phyloP scores from a whole-genome alignment of 1,284 basidiomycete species.

The Leccinum fuscescens region DNA sequence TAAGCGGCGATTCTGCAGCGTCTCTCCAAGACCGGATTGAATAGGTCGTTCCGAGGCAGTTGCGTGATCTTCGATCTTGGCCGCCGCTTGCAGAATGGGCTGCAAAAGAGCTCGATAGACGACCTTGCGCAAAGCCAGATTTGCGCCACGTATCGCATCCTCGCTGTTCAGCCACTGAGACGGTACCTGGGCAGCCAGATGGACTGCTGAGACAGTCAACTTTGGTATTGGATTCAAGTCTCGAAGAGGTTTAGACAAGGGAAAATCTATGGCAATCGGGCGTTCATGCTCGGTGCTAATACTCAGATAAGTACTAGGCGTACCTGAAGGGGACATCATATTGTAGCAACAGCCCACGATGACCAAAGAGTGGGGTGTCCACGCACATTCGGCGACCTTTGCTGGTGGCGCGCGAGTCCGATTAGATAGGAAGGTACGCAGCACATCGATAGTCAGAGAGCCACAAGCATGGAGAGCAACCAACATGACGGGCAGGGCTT shows the following conservation, averaged over 20 bases:
- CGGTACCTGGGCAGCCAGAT: constrained; percentile 55
- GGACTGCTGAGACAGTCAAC: constrained; percentile 42
- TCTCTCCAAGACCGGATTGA: constrained; percentile 34
- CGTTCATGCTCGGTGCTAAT: constrained; percentile 7
- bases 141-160: constrained; percentile 25
- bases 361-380: constrained; percentile 41
- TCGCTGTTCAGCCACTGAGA: constrained; percentile 39
- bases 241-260: constrained; percentile 35
- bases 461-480: constrained; percentile 64
- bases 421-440: constrained; percentile 38
- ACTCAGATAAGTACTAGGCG: constrained; percentile 9
- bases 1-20: constrained; percentile 41
- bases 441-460: constrained; percentile 46
- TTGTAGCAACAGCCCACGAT: constrained; percentile 57
- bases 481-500: constrained; percentile 49
- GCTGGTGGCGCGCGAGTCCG: constrained; percentile 6
- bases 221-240: constrained; percentile 20
- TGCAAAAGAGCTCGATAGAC: constrained; percentile 60
- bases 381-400: constrained; percentile 17
- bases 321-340: constrained; percentile 43
- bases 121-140: constrained; percentile 58
- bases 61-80: neutral
- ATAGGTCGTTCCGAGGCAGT: constrained; percentile 9
- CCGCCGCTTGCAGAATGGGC: constrained; percentile 20
- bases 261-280: constrained; percentile 38